Evolutionary conservation across 192 early-diverging fungal genomes (phyloP).

Genomic region (Backusella tarrabulga): DNA sequence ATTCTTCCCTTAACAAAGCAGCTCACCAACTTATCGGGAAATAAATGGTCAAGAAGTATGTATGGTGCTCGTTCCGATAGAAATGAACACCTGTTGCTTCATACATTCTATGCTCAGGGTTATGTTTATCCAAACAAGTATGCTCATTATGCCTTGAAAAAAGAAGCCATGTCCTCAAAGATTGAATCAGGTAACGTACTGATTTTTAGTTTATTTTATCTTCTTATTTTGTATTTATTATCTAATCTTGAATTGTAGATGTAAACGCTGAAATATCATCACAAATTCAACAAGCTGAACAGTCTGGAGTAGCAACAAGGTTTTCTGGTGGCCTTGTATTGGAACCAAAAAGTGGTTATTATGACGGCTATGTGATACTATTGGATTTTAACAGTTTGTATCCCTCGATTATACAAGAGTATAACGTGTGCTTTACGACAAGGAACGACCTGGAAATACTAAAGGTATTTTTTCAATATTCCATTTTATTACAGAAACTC

Average conservation of each 20-base stretch:
- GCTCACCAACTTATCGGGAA: constrained; percentile 89
- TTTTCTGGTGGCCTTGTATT: constrained; percentile 95
- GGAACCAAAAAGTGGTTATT: constrained; percentile 96
- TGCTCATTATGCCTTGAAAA: not conserved
- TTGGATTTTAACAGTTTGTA: constrained; percentile 99
- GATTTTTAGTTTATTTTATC: not conserved
- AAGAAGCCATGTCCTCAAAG: not conserved
- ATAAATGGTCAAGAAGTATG: constrained; percentile 81
- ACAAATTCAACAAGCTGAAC: not conserved
- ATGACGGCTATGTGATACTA: constrained; percentile 91
- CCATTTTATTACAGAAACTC: not conserved
- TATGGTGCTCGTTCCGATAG: constrained; percentile 89
- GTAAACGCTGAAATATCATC: not conserved
- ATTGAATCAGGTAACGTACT: not conserved
- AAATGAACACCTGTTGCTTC: constrained; percentile 93
- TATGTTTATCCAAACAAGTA: constrained; percentile 91
- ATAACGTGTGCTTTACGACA: constrained; percentile 99
- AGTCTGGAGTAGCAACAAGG: not conserved
- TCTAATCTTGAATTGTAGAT: not conserved
- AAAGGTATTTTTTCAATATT: not conserved
- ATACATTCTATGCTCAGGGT: constrained; percentile 90
- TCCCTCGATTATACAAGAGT: constrained; percentile 99
- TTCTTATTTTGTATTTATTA: constrained; percentile 27
- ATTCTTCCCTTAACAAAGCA: constrained; percentile 89
- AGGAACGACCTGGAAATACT: not conserved